Evolutionary conservation across 2,329 filamentous ascomycete species (phyloP), one percentile per base, ranked within the genome.

Genomic region (Dendryphion nanum): DNA sequence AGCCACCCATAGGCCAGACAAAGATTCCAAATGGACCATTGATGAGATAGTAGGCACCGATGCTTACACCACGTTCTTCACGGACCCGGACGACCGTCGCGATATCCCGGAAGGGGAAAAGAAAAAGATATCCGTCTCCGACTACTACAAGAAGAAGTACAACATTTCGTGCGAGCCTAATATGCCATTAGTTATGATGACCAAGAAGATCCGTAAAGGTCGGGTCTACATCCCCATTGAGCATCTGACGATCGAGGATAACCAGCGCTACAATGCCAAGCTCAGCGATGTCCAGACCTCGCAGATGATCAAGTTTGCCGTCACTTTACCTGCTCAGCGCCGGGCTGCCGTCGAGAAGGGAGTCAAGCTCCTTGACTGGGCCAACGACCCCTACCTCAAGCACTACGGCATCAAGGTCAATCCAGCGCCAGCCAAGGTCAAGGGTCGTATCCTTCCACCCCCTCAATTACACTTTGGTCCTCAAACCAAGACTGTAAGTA

Each of bases 241-340:
- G 40, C 51, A 77, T 19, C 64, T 81, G 24, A 63, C 59, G 10
- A 69, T 82, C 42, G 64, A 73, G 29, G 58, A 67, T 4, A 76
- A 81, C 23, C 77, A 82, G 59, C 74, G 76, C 2, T 82, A 79
- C 52, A 69, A 67, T 3, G 75, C 67, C 58, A 83, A 83, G 63
- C 60, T 82, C 32, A 74, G 74, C 35, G 78, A 81, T 38, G 55
- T 58, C 0, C 75, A 95, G 68, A 96, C 91, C 0, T 71, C 83
- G 0, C 69, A 77, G 4, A 98, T 98, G 93, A 96, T 98, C 71
- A 91, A 86, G 64, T 89, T 91, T 54, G 90, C 91, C 0, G 91
- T 95, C 4, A 88, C 85, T 5, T 77, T 83, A 1, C 93, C 93
- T 0, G 61, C 63, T 0, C 62, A 81, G 19, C 86, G 93, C n/a